Base-by-base conservation (phyloP, 1,284 basidiomycete genomes). In the Vanrija sp. region DNA sequence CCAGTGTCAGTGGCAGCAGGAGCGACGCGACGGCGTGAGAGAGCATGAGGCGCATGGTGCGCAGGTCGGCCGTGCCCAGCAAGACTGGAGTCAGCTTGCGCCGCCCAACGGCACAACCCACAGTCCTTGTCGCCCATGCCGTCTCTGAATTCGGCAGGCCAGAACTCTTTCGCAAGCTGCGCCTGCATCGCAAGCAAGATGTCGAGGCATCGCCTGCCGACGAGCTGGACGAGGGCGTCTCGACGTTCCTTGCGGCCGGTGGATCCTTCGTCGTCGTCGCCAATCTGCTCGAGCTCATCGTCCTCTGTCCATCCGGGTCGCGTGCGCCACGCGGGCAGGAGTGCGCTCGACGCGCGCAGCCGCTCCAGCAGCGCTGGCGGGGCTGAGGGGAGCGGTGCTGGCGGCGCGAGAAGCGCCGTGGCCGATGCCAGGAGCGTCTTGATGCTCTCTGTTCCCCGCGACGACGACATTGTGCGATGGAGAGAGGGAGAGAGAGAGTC, bases 51-150 rank as follows among this genome's bases (percentile, higher is more conserved):
- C 67, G 57, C 6, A 71, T 49, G 5, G 70, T 55, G 19, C 70
- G 61, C 9, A 64, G 50, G 43, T 72, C 70, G 16, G 66, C 66
- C 6, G 70, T 72, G 15, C 70, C 70, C 2, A 72, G 63, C 16
- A 72, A 46, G 38, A 72, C 70, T 72, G 43, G 5, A 1, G 48
- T 38, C 55, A 57, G 51, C 7, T 21, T 0, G 18, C 28, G 28
- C 3, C 6, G 10, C 7, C 2, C 15, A 38, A 8, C 3, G 10
- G 4, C 9, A 5, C 8, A n/a, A 50, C 65, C 54, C 52, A 69
- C 69, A 72, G 52, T 72, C 65, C 48, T 63, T 62, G 15, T 52
- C 52, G 16, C 52, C 61, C 4, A 62, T 43, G 5, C 57, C 65
- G 21, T 48, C 60, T n/a, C 60, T 54, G 23, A 48, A 43, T 1